Conservation (phyloP, 257 asterid genomes). For the Haberlea rhodopensis region DNA sequence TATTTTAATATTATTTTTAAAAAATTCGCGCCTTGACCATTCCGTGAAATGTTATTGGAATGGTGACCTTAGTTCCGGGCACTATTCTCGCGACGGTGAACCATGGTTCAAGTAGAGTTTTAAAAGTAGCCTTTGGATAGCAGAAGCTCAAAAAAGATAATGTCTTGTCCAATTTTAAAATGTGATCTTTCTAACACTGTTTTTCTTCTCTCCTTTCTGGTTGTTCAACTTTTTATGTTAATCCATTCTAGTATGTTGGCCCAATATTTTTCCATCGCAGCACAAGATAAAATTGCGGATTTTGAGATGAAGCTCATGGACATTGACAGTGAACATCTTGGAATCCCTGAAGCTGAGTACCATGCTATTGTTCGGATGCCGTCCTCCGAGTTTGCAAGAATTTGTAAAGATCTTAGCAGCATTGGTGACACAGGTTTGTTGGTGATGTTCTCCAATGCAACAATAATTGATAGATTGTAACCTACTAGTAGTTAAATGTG, state of each 20-base stretch:
- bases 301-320: slow-evolving; percentile 72
- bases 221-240: not conserved
- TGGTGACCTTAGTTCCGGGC: too few relatives aligned
- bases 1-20: too few relatives aligned
- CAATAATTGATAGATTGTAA: too few relatives aligned
- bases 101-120: not conserved
- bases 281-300: slow-evolving; percentile 65
- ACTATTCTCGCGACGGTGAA: too few relatives aligned
- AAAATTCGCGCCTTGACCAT: too few relatives aligned
- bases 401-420: slow-evolving; percentile 63
- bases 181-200: not conserved
- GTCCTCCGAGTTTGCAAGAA: slow-evolving; percentile 55
- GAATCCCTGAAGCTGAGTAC: slow-evolving; percentile 65
- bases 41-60: too few relatives aligned
- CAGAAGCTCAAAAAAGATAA: not conserved
- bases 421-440: slow-evolving; percentile 60
- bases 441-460: not conserved
- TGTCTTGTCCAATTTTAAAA: not conserved
- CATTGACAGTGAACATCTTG: slow-evolving; percentile 65
- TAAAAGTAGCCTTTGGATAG: not conserved
- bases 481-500: not conserved
- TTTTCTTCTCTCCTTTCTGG: not conserved
- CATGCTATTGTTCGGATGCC: slow-evolving; percentile 70
- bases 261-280: slow-evolving; percentile 24
- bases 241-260: not conserved